Evolutionary conservation across 2,329 filamentous ascomycete genomes (phyloP), one percentile per base, ranked within the genome.

Genomic region (Trichoderma aggressivum): DNA sequence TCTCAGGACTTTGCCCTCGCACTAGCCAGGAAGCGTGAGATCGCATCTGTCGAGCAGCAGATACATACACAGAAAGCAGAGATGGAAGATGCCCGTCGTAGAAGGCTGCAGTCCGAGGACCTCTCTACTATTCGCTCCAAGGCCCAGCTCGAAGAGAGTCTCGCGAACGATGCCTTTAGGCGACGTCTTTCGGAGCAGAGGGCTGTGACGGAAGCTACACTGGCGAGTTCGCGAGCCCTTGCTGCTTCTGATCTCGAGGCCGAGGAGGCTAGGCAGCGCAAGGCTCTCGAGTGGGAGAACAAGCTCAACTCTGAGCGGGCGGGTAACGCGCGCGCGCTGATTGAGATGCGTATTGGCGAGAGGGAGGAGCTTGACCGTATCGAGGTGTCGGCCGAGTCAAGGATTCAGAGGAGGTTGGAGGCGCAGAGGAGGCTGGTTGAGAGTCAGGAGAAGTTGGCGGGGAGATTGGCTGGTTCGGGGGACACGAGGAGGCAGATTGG

Each of bases 351-450:
- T 11, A 76, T 88, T 24, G 79, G 82, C 61, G 87, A 89, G 77
- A 77, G 87, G 12, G 83, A 86, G 76, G 85, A 86, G 74, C 70
- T 87, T 2, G 86, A 88, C 69, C 76, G 79, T 12, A 75, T 88
- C 18, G 86, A 89, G 67, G 77, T 79, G 28, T 80, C 79, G 12
- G 82, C 84, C 14, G 86, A 88, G 43, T 77, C 79, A 36, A 78
- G 87, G 26, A 79, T 86, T 60, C 81, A 81, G 73, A 80, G 77
- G 39, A 76, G 86, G 18, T 77, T 89, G 10, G 81, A 82, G 66
- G 84, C 86, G 76, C 87, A 89, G 78, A 83, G 82, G 79, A 85
- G 82, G 76, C 76, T 89, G 64, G 85, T 89, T 3, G 85, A 88
- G 64, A 81, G 79, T 55, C 81, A 83, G 75, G 81, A 82, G 72